Conservation (phyloP, 2,329 filamentous ascomycete species). For the Kalaharituber pfeilii region DNA sequence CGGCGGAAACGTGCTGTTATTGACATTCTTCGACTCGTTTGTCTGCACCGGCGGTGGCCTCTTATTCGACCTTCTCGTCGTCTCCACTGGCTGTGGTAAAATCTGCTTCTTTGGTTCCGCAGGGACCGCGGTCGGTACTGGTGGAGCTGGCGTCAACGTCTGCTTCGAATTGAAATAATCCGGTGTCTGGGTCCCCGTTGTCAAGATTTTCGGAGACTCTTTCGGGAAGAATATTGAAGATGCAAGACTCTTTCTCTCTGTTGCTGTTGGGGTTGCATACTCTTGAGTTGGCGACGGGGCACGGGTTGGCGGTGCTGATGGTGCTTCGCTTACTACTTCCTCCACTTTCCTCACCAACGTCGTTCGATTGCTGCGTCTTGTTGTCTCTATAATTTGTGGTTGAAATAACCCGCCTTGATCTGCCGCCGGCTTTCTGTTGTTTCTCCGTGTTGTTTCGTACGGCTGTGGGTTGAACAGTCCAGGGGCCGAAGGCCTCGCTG, state of each 20-base stretch:
- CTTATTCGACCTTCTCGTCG: slow-evolving; percentile 20
- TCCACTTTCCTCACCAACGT: slow-evolving; percentile 14
- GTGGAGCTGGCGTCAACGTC: slow-evolving; percentile 3
- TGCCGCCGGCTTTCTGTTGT: slow-evolving; percentile 16
- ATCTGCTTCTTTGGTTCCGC: neutral
- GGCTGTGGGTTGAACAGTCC: slow-evolving; percentile 16
- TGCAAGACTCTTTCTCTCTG: neutral
- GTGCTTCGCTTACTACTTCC: slow-evolving; percentile 9
- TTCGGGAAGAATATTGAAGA: neutral
- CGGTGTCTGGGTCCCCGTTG: neutral
- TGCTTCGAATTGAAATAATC: neutral
- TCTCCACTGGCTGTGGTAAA: slow-evolving; percentile 21
- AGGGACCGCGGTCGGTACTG: too few species aligned
- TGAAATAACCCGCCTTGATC: neutral
- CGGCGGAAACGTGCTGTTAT: neutral
- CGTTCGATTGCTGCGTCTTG: slow-evolving; percentile 21
- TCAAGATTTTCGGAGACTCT: neutral
- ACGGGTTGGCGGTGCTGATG: slow-evolving; percentile 8
- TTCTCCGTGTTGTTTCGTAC: slow-evolving; percentile 19
- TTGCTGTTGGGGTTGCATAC: neutral
- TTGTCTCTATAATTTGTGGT: slow-evolving; percentile 21
- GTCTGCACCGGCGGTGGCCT: slow-evolving; percentile 5
- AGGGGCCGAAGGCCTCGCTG: too few species aligned
- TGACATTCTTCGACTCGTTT: neutral
- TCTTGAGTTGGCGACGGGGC: slow-evolving; percentile 6